Base-by-base conservation (phyloP, 2,329 filamentous ascomycete species). In the Pseudogymnoascus sp. region DNA sequence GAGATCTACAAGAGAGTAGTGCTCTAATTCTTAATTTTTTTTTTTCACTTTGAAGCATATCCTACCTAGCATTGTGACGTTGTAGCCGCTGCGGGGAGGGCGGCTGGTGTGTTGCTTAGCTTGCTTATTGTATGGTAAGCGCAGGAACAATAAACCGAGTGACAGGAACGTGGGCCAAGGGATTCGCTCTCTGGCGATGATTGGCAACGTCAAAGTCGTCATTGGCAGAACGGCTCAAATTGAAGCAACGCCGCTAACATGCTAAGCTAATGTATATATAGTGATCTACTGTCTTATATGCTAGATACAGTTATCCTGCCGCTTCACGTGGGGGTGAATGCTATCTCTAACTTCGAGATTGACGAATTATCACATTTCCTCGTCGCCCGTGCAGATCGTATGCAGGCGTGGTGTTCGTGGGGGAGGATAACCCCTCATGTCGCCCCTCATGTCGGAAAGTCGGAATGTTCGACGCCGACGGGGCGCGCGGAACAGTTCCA, bases 331-430 rank as follows among this genome's bases (percentile, higher is more conserved):
- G 48, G 48, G 48, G 25, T 48, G 13, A 25, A 25, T 48, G 10
- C n/a, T 19, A 34, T 57, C 25, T 25, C 48, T 25, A 57, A 57
- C 48, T 10, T 57, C 25, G 25, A n/a, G 14, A 57, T 57, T 34
- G 25, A 34, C 48, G 48, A 57, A 57, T 57, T 57, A 57, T 57
- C n/a, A 57, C n/a, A 54, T 54, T 54, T 31, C 48, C 25, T 57
- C 25, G 25, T 31, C 25, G 48, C 48, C 25, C 48, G 48, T 57
- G 48, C 25, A 5, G 48, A 57, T 57, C 48, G 48, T 57, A 57
- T 57, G 48, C 14, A 34, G 8, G 25, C 8, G n/a, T 28, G 28
- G 25, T 31, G 11, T 31, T 16, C 25, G 5, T 19, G 48, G n/a
- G 25, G 25, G 25, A 34, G 25, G n/a, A 11, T 31, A 57, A 11